Evolutionary conservation across 1,284 basidiomycete species (phyloP).

Genomic region (Moniliella sp.): DNA sequence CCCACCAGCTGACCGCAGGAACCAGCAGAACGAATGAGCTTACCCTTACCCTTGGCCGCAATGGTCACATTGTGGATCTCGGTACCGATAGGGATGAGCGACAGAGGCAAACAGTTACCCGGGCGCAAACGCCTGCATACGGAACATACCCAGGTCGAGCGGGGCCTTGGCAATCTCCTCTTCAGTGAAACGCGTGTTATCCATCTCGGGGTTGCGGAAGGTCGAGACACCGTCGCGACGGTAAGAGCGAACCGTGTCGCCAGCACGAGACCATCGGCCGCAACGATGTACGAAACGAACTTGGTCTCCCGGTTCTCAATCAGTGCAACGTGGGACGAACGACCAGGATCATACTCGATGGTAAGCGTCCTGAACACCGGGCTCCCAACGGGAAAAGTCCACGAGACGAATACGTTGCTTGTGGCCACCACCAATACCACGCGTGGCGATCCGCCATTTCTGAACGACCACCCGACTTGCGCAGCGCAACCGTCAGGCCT

Average conservation of each 20-base stretch:
- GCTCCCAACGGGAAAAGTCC: slow-evolving; percentile 54
- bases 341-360: slow-evolving; percentile 86
- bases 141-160: slow-evolving; percentile 64
- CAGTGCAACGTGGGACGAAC: slow-evolving; percentile 80
- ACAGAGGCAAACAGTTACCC: slow-evolving; percentile 77
- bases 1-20: slow-evolving; percentile 52
- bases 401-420: slow-evolving; percentile 61
- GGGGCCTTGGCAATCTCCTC: slow-evolving; percentile 1
- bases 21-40: slow-evolving; percentile 72
- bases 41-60: slow-evolving; percentile 52
- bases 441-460: slow-evolving; percentile 62
- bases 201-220: slow-evolving; percentile 57
- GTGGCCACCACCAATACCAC: slow-evolving; percentile 76
- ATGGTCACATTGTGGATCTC: slow-evolving; percentile 69
- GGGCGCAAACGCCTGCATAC: slow-evolving; percentile 64
- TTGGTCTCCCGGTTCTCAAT: slow-evolving; percentile 43
- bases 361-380: slow-evolving; percentile 67
- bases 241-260: slow-evolving; percentile 71
- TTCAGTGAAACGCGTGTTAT: slow-evolving; percentile 4
- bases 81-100: slow-evolving; percentile 78
- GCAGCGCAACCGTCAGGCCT: slow-evolving; percentile 60
- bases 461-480: slow-evolving; percentile 71
- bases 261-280: slow-evolving; percentile 64
- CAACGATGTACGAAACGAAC: slow-evolving; percentile 63
- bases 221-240: slow-evolving; percentile 40